phyloP scores from a whole-genome alignment of 257 asterid genomes.

The Fraxinus excelsior region DNA sequence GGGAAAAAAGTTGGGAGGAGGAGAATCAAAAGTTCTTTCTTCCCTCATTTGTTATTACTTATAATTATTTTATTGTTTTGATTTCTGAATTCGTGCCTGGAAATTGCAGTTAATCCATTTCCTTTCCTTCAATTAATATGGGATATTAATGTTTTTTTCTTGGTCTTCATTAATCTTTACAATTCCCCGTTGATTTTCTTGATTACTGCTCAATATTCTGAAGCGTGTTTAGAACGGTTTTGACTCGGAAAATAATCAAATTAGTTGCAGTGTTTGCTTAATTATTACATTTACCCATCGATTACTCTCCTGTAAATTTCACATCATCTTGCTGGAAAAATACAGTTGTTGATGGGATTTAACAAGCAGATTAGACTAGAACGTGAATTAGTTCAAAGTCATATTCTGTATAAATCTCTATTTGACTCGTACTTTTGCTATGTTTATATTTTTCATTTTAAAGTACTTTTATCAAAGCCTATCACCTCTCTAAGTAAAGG shows the following conservation, averaged over 20 bases:
- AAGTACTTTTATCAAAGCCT: too few species aligned
- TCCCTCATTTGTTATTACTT: slow-evolving; percentile 9
- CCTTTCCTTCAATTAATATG: slow-evolving; percentile 14
- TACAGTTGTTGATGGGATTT: too few species aligned
- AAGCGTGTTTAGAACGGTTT: background rate
- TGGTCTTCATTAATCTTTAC: slow-evolving; percentile 17
- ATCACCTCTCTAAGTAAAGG: too few species aligned
- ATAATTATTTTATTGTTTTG: slow-evolving; percentile 14
- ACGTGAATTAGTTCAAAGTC: too few species aligned
- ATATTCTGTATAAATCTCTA: too few species aligned
- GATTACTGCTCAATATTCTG: slow-evolving; percentile 14
- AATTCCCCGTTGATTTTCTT: slow-evolving; percentile 16
- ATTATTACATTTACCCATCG: background rate
- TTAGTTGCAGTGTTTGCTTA: background rate
- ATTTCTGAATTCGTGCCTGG: slow-evolving; percentile 22
- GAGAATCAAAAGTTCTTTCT: slow-evolving; percentile 12
- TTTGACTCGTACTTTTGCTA: too few species aligned
- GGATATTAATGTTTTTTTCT: background rate
- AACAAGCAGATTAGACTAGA: too few species aligned
- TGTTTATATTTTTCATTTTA: too few species aligned
- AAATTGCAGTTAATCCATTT: slow-evolving; percentile 6
- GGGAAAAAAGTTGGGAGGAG: slow-evolving; percentile 9
- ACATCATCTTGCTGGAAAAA: too few species aligned
- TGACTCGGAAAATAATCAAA: background rate
- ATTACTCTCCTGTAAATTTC: too few species aligned